Percentiles rank a stretch among this genome's conserved stretches.
Evolutionary conservation across 129 eudicot genomes (phyloP).

Genomic region (Helichrysum umbraculigerum): DNA sequence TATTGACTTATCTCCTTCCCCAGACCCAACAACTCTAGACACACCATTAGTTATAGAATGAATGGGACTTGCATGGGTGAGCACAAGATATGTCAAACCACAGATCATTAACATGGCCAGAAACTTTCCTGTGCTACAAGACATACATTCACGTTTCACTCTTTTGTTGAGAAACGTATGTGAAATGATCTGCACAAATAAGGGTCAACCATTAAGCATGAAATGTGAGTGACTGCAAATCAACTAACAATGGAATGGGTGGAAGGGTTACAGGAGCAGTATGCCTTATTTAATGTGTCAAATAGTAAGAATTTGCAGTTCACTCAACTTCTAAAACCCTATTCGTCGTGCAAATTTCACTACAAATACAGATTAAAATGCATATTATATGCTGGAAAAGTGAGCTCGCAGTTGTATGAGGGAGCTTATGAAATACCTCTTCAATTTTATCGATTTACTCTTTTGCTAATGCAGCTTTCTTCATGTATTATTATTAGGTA

Average conservation of each 20-base stretch:
- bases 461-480: background rate
- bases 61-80: constrained; percentile 51
- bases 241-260: background rate
- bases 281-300: background rate
- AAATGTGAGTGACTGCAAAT: constrained; percentile 14
- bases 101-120: constrained; percentile 60
- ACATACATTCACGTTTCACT: constrained; percentile 51
- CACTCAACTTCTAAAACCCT: background rate
- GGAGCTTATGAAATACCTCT: background rate
- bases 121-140: constrained; percentile 86
- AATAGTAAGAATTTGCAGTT: constrained; percentile 2
- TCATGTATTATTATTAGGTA: too few relatives aligned
- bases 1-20: constrained; percentile 41
- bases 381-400: background rate
- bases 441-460: background rate
- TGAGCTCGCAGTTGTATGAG: background rate
- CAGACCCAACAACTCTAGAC: constrained; percentile 35
- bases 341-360: background rate
- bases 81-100: constrained; percentile 68
- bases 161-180: constrained; percentile 57
- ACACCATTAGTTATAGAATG: constrained; percentile 42
- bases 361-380: background rate
- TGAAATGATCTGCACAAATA: constrained; percentile 59
- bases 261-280: background rate
- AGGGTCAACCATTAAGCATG: constrained; percentile 19